Conservation (phyloP, 2,329 filamentous ascomycete species). For the Cordyceps tenuipes region DNA sequence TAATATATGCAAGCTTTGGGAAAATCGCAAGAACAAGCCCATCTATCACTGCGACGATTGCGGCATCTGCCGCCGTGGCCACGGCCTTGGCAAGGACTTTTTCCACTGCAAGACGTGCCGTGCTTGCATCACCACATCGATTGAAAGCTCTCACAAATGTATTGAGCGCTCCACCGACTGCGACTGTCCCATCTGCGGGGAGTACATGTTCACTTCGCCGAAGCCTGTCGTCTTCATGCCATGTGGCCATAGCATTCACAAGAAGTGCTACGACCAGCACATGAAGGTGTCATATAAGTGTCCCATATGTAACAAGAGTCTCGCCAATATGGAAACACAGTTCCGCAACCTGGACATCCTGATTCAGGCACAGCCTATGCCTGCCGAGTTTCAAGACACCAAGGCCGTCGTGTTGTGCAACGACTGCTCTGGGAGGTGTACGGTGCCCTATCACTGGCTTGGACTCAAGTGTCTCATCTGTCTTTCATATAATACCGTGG, state of each 20-base stretch:
- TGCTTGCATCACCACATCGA: conserved; percentile 86
- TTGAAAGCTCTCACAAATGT: conserved; percentile 79
- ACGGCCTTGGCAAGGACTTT: conserved; percentile 91
- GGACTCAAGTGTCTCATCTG: conserved; percentile 80
- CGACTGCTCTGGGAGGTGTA: conserved; percentile 83
- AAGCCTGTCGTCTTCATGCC: conserved; percentile 86
- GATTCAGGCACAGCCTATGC: conserved; percentile 88
- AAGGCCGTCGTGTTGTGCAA: conserved; percentile 85
- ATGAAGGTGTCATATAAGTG: conserved; percentile 91
- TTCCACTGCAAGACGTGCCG: conserved; percentile 98
- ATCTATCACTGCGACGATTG: conserved; percentile 97
- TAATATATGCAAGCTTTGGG: conserved; percentile 91
- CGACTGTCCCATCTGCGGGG: conserved; percentile 92
- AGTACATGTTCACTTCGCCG: conserved; percentile 91
- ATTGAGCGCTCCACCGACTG: conserved; percentile 92
- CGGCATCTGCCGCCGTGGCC: conserved; percentile 85
- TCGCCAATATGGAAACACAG: conserved; percentile 94
- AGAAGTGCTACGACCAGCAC: conserved; percentile 78
- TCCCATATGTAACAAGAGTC: conserved; percentile 90
- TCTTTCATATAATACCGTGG: conserved; percentile 60
- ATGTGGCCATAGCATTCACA: conserved; percentile 93
- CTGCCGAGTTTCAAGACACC: conserved; percentile 68
- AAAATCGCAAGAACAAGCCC: conserved; percentile 79
- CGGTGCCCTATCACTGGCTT: conserved; percentile 87
- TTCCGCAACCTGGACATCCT: conserved; percentile 86